These are phyloP conservation scores for Sporisorium iseilematis-ciliati DNA, from an alignment of 1,284 basidiomycete genomes.

Conservation along the genomic window DNA sequence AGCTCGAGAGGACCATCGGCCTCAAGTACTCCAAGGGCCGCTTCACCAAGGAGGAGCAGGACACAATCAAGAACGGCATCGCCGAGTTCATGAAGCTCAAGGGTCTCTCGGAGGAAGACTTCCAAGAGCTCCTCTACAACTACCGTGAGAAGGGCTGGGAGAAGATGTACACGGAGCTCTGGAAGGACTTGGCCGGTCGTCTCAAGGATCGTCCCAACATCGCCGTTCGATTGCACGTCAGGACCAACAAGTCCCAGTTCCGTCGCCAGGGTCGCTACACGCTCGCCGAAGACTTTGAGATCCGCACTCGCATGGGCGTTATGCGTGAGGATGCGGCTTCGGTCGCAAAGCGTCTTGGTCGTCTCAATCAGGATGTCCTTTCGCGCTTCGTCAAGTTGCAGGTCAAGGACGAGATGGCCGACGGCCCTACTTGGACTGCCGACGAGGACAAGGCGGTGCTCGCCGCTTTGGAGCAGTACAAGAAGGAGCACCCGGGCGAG, in stretches of 20 bases:
- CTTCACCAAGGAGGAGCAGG: slow-evolving; percentile 45
- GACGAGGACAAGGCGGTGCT: slow-evolving; percentile 53
- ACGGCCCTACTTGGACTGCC: slow-evolving; percentile 35
- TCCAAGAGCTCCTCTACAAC: slow-evolving; percentile 54
- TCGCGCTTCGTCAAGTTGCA: slow-evolving; percentile 48
- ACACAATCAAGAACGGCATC: slow-evolving; percentile 47
- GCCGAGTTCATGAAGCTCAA: slow-evolving; percentile 47
- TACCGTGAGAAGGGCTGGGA: slow-evolving; percentile 48
- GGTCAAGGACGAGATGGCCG: slow-evolving; percentile 41
- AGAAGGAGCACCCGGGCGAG: slow-evolving; percentile 46
- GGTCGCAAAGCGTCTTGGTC: slow-evolving; percentile 53
- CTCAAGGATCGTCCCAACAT: slow-evolving; percentile 49
- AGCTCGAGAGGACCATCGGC: slow-evolving; percentile 49
- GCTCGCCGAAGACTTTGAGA: slow-evolving; percentile 44
- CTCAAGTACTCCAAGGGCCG: slow-evolving; percentile 49
- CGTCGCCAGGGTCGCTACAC: slow-evolving; percentile 47
- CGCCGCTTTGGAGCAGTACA: slow-evolving; percentile 43
- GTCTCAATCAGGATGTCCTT: slow-evolving; percentile 43
- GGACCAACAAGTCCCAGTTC: slow-evolving; percentile 48
- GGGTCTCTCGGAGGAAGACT: slow-evolving; percentile 44
- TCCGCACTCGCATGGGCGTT: slow-evolving; percentile 29
- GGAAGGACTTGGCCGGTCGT: slow-evolving; percentile 47
- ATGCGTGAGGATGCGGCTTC: slow-evolving; percentile 34
- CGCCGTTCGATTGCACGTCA: slow-evolving; percentile 45
- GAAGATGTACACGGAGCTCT: slow-evolving; percentile 51